phyloP scores from a whole-genome alignment of 192 early-diverging fungal species.

The Paraglomus brasilianum region DNA sequence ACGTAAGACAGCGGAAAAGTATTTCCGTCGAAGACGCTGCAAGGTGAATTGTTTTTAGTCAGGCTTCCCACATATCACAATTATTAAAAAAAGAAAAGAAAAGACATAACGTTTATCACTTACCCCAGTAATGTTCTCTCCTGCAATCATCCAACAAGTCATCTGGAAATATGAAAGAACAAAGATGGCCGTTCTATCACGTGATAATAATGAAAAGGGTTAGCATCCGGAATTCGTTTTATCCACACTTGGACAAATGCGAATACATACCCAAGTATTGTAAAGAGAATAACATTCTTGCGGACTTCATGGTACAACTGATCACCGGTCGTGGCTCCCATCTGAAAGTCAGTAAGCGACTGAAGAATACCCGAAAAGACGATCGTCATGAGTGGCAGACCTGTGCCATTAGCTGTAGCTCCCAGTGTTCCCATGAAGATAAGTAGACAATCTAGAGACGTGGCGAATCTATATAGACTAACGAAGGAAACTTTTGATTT shows the following conservation, averaged over 20 bases:
- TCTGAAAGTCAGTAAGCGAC: constrained; percentile 40
- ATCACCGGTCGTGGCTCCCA: constrained; percentile 31
- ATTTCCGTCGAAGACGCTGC: constrained; percentile 72
- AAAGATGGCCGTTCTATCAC: neutral
- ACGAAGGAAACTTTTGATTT: constrained; percentile 46
- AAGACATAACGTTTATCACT: constrained; percentile 44
- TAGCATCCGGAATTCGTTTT: constrained; percentile 15
- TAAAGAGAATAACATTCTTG: constrained; percentile 22
- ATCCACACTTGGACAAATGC: too few relatives aligned
- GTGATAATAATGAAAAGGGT: neutral
- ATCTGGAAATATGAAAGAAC: constrained; percentile 29
- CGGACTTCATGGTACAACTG: constrained; percentile 2
- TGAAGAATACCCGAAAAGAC: constrained; percentile 45
- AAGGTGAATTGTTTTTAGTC: constrained; percentile 16
- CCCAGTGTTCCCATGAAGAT: constrained; percentile 40
- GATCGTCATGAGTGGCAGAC: constrained; percentile 53
- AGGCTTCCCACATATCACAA: constrained; percentile 53
- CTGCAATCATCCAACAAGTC: constrained; percentile 43
- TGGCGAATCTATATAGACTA: constrained; percentile 71
- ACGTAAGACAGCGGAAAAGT: constrained; percentile 74
- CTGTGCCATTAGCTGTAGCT: constrained; percentile 41
- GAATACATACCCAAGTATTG: constrained; percentile 6
- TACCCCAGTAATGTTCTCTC: constrained; percentile 43
- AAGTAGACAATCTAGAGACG: constrained; percentile 53
- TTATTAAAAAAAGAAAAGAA: constrained; percentile 32